Evolutionary conservation across 1,139 yeast species (phyloP).

Genomic region (Diutina mesorugosa): DNA sequence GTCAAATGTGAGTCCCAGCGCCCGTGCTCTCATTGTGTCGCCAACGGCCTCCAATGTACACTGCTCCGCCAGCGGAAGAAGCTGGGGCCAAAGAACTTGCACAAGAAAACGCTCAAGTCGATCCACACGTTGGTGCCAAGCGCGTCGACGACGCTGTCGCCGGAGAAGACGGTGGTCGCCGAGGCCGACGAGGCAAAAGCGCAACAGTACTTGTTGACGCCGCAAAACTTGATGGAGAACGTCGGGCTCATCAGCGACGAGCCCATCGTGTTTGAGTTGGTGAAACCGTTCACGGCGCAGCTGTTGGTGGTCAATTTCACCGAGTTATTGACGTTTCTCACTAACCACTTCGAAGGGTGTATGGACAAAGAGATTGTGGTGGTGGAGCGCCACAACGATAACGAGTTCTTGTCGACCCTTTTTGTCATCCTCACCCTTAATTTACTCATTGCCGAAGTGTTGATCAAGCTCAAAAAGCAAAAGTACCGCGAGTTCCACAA

Average conservation of each 20-base stretch:
- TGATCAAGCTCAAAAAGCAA: conserved; percentile 17
- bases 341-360: neutral
- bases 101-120: conserved; percentile 23
- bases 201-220: neutral
- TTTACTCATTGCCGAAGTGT: conserved; percentile 19
- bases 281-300: conserved; percentile 2
- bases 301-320: neutral
- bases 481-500: conserved; percentile 13
- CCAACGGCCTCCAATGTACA: conserved; percentile 25
- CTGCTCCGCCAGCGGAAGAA: conserved; percentile 25
- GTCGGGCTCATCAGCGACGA: neutral
- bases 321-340: conserved; percentile 1
- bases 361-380: neutral
- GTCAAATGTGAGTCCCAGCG: conserved; percentile 26
- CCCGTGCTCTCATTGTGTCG: conserved; percentile 28
- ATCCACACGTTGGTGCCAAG: conserved; percentile 9
- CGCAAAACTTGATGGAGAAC: neutral
- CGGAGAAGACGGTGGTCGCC: neutral
- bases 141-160: neutral
- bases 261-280: neutral
- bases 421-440: conserved; percentile 17
- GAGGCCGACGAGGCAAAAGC: neutral
- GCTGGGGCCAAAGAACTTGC: conserved; percentile 30
- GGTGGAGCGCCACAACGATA: conserved; percentile 15
- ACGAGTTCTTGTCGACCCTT: conserved; percentile 18